Base-by-base conservation (phyloP, 129 eudicot genomes). In the Lonicera japonica region DNA sequence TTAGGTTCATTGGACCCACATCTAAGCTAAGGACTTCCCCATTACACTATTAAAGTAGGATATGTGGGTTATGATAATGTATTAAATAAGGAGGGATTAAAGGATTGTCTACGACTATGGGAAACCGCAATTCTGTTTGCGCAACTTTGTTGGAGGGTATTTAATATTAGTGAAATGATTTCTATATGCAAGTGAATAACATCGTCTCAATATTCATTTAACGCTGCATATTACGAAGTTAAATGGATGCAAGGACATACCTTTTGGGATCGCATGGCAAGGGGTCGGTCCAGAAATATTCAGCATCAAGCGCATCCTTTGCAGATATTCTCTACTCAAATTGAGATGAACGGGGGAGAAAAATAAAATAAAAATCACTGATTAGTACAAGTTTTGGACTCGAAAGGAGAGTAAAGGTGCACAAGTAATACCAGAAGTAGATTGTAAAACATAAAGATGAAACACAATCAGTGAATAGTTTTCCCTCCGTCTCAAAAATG, bases 231-330 rank as follows among this genome's bases (percentile, higher is more conserved):
- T 50, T 17, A 50, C 55, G 1, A 10, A n/a, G n/a, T 25, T 58
- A 19, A 57, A 47, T 18, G 40, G 29, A 52, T 52, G 65, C 19
- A 38, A 63, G n/a, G 22, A 60, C 51, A n/a, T 72, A 90, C 97
- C 89, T 83, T 76, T 79, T 83, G 12, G 95, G 98, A 79, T 92
- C 98, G 54, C 98, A 92, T 52, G 98, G 96, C 66, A 92, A 66
- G 21, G 98, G 98, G 34, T 92, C 96, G 20, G 86, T 80, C 96
- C 98, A 87, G 80, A 92, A 92, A 70, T 92, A 92, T 65, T 92
- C 98, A 20, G 95, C 91, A 85, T 92, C 98, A 48, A 87, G 95
- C 17, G 98, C 96, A 71, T 92, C 95, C 82, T 87, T 84, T 23
- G 98, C 98, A 43, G 91, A 66, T 74, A 92, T 92, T 77, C 98